Conservation (phyloP, 257 asterid genomes). For the Gardenia jasminoides region DNA sequence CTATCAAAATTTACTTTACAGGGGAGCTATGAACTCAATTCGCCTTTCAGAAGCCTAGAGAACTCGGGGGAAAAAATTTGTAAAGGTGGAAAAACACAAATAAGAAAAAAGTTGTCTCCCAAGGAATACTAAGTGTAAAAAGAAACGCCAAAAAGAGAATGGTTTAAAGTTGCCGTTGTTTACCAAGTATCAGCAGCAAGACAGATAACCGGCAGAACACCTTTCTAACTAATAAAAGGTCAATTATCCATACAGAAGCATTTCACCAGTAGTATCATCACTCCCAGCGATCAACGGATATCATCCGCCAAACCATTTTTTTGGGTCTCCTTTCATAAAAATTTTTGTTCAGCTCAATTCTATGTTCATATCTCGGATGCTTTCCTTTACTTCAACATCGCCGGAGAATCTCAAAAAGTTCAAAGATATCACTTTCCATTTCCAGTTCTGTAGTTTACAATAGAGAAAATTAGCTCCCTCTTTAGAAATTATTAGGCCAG, state of each 20-base stretch:
- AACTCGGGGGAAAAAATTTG: background rate
- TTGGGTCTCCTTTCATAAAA: slow-evolving; percentile 40
- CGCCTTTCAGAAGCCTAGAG: slow-evolving; percentile 34
- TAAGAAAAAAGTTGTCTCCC: slow-evolving; percentile 27
- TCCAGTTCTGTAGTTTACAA: slow-evolving; percentile 23
- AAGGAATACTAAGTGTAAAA: slow-evolving; percentile 13
- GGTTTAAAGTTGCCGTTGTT: slow-evolving; percentile 11
- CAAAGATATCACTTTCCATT: slow-evolving; percentile 27
- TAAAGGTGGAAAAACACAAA: slow-evolving; percentile 23
- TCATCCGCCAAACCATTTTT: slow-evolving; percentile 25
- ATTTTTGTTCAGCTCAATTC: slow-evolving; percentile 38
- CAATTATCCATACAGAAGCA: slow-evolving; percentile 50
- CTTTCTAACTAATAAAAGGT: slow-evolving; percentile 37
- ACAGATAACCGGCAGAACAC: slow-evolving; percentile 31
- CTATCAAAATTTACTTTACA: slow-evolving; percentile 62
- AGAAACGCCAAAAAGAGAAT: background rate
- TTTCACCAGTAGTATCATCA: slow-evolving; percentile 35
- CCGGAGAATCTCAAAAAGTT: slow-evolving; percentile 29
- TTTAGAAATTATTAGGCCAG: slow-evolving; percentile 84
- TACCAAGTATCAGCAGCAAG: slow-evolving; percentile 39
- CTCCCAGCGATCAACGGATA: slow-evolving; percentile 34
- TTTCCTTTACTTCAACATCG: slow-evolving; percentile 30
- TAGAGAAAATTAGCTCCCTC: slow-evolving; percentile 10
- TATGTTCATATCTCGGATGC: slow-evolving; percentile 29
- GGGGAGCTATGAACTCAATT: slow-evolving; percentile 25